Evolutionary conservation across 2,329 filamentous ascomycete species (phyloP), one percentile per base, ranked within the genome.

Genomic region (Colletotrichum endophyticum): DNA sequence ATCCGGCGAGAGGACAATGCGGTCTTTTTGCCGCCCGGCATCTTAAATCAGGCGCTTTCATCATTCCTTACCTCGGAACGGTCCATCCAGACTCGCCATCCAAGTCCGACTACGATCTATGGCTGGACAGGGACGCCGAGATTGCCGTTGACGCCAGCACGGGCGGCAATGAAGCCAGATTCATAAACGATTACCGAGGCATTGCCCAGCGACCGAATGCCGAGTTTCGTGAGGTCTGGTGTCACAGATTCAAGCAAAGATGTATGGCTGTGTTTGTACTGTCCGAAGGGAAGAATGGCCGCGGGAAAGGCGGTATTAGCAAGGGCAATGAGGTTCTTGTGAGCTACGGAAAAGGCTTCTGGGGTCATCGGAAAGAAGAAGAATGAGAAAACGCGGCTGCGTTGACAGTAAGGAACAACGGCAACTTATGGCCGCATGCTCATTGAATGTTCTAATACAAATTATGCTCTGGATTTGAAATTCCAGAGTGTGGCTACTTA

Each of bases 321-420:
- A 92, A 90, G 83, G 92, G 92, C 3, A 88, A 92, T 76, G 92
- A 94, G 86, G 90, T 94, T 70, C 81, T 93, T 68, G 90, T 94
- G 15, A 93, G 91, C 78, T 94, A 94, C 80, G 92, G 92, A 8
- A 94, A 92, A 82, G 92, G 92, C 1, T 94, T 94, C 78, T 94
- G 71, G 59, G 39, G 53, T 11, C 19, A 19, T 25, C 68, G 57
- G 27, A 70, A 30, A 19, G 25, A 36, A 64, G 61, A 39, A 16
- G 22, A n/a, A 22, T 64, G 22, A 27, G n/a, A 27, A n/a, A 30
- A 19, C n/a, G n/a, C n/a, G 44, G 19, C 44, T 22, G 11, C 44
- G 11, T 12, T 49, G 12, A 53, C 44, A 53, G 12, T 22, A 22
- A 13, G 44, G n/a, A 53, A 53, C 11, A 53, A 53, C 44, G n/a